Conservation (phyloP, 805 yeast species). For the Saturnispora ahearnii region DNA sequence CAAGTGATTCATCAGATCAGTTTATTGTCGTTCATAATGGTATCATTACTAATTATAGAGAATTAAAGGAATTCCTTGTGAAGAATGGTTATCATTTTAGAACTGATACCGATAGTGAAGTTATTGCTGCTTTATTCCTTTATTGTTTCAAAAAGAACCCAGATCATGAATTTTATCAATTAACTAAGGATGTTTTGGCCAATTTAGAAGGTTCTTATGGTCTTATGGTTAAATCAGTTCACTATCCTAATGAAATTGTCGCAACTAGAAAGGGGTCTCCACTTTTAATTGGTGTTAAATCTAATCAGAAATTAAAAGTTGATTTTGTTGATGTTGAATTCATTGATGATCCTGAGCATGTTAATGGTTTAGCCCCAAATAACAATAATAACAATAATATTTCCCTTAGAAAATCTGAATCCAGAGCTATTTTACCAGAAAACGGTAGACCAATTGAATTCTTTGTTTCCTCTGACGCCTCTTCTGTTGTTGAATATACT, state of each 20-base stretch:
- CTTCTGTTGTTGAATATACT: conserved; percentile 93
- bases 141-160: conserved; percentile 76
- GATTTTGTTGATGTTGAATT: conserved; percentile 98
- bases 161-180: conserved; percentile 79
- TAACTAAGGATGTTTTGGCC: conserved; percentile 83
- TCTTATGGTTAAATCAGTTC: conserved; percentile 80
- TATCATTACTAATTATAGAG: conserved; percentile 92
- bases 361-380: conserved; percentile 20
- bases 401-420: conserved; percentile 36
- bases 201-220: conserved; percentile 98
- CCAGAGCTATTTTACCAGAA: conserved; percentile 94
- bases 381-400: conserved; percentile 33
- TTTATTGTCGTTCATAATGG: conserved; percentile 96
- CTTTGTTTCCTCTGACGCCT: conserved; percentile 93
- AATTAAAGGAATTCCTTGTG: conserved; percentile 69
- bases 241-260: conserved; percentile 91
- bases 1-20: conserved; percentile 75
- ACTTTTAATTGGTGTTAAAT: conserved; percentile 90
- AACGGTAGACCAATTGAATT: conserved; percentile 88
- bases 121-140: conserved; percentile 91
- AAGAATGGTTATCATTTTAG: conserved; percentile 78
- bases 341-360: conserved; percentile 46
- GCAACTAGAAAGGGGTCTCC: conserved; percentile 99
- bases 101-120: conserved; percentile 95
- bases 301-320: conserved; percentile 89